These are phyloP conservation scores for Suillus placidus DNA, from an alignment of 768 basidiomycete genomes.

Conservation along the genomic window DNA sequence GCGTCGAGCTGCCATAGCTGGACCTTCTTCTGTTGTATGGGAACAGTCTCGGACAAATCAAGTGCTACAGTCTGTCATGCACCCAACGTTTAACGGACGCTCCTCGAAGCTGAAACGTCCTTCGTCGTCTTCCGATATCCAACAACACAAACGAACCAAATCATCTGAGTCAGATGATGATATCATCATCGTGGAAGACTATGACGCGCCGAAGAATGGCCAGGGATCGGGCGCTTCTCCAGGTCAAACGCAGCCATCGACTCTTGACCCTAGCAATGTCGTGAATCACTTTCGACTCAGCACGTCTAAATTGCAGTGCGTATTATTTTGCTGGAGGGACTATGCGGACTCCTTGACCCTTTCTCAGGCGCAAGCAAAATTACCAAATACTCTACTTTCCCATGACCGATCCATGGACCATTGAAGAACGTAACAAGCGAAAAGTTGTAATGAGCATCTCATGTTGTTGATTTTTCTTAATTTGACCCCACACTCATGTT, in stretches of 20 bases:
- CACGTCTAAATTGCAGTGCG: slow-evolving; percentile 45
- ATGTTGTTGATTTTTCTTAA: slow-evolving; percentile 22
- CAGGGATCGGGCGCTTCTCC: slow-evolving; percentile 4
- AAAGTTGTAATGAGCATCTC: slow-evolving; percentile 58
- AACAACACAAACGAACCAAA: slow-evolving; percentile 32
- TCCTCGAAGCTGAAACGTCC: slow-evolving; percentile 23
- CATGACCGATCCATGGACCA: slow-evolving; percentile 61
- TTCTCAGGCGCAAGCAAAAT: slow-evolving; percentile 42
- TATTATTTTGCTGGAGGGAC: slow-evolving; percentile 10
- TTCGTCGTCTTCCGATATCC: slow-evolving; percentile 24
- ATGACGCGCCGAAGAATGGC: slow-evolving; percentile 13
- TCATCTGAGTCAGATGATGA: slow-evolving; percentile 29
- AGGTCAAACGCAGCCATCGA: neutral
- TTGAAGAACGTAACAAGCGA: slow-evolving; percentile 48
- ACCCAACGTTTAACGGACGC: slow-evolving; percentile 11
- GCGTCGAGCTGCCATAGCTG: slow-evolving; percentile 27
- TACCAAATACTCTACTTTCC: slow-evolving; percentile 89
- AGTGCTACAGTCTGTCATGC: slow-evolving; percentile 11
- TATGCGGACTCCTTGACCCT: neutral
- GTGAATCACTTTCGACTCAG: slow-evolving; percentile 55
- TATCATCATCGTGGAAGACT: slow-evolving; percentile 26
- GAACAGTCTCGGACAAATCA: slow-evolving; percentile 18
- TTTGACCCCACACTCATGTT: neutral
- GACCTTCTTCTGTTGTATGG: slow-evolving; percentile 9
- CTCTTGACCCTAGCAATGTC: slow-evolving; percentile 36